Percentiles rank a stretch among this genome's conserved stretches.
phyloP scores from a whole-genome alignment of 176 grass and related monocot genomes.

The Leersia perrieri region DNA sequence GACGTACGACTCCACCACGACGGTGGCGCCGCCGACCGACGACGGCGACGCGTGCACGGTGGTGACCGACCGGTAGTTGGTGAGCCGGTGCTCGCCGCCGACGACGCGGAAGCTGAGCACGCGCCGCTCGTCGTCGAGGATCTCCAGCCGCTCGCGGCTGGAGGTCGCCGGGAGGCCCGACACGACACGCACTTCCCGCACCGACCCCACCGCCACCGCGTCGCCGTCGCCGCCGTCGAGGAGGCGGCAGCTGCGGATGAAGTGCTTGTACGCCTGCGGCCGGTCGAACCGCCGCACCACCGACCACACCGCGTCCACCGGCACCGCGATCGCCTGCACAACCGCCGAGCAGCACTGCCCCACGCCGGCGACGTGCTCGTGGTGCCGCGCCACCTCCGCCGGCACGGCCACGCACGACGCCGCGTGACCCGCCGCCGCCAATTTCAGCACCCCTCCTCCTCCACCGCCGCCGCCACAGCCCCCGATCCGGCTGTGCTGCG shows the following conservation, averaged over 20 bases:
- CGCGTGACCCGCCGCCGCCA: conserved; percentile 17
- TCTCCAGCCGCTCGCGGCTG: conserved; percentile 90
- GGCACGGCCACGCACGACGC: conserved; percentile 46
- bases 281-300: conserved; percentile 84
- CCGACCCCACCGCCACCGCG: conserved; percentile 53
- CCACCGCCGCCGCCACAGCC: neutral
- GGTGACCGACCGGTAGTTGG: conserved; percentile 84
- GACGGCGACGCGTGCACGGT: conserved; percentile 45
- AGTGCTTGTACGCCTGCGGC: conserved; percentile 84
- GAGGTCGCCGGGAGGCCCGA: conserved; percentile 76
- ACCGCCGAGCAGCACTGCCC: conserved; percentile 77
- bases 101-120: conserved; percentile 86
- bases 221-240: conserved; percentile 39
- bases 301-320: conserved; percentile 66
- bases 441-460: neutral
- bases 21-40: neutral
- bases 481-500: conserved; percentile 41
- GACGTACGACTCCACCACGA: conserved; percentile 72
- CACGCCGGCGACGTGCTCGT: conserved; percentile 36
- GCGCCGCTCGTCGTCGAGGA: conserved; percentile 89
- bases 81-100: conserved; percentile 89
- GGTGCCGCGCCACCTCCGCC: conserved; percentile 52
- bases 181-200: conserved; percentile 70
- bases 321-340: conserved; percentile 55
- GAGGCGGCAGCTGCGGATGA: conserved; percentile 76